A percentile compares a stretch with the other conserved stretches of the same genome.
phyloP scores from a whole-genome alignment of 495 filamentous ascomycete species.

The Annulohypoxylon moriforme region DNA sequence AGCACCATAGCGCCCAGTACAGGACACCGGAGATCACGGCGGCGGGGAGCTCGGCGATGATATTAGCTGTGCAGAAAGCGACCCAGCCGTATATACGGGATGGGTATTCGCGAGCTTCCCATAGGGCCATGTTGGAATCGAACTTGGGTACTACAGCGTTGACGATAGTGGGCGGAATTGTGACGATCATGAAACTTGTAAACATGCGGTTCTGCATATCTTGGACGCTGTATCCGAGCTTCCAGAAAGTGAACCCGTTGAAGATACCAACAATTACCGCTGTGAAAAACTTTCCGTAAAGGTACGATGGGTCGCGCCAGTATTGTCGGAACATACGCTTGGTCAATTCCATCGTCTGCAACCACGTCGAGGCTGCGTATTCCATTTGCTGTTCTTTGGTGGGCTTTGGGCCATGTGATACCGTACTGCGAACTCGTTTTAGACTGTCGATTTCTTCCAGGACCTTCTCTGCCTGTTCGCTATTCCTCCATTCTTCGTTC shows the following conservation, averaged over 20 bases:
- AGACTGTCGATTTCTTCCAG: slow-evolving; percentile 78
- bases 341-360: slow-evolving; percentile 61
- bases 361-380: slow-evolving; percentile 51
- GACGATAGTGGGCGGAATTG: slow-evolving; percentile 74
- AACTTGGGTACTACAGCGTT: slow-evolving; percentile 88
- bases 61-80: slow-evolving; percentile 80
- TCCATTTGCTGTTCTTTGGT: slow-evolving; percentile 35
- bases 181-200: slow-evolving; percentile 77
- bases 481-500: slow-evolving; percentile 80
- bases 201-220: slow-evolving; percentile 88
- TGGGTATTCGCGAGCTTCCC: slow-evolving; percentile 80
- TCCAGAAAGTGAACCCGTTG: slow-evolving; percentile 90
- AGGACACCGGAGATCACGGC: slow-evolving; percentile 71
- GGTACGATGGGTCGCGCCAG: slow-evolving; percentile 81
- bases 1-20: slow-evolving; percentile 86
- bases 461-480: slow-evolving; percentile 71
- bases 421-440: slow-evolving; percentile 51
- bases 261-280: slow-evolving; percentile 68
- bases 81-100: slow-evolving; percentile 85
- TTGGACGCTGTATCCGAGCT: slow-evolving; percentile 71
- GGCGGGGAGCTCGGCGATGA: slow-evolving; percentile 81
- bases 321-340: slow-evolving; percentile 80
- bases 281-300: slow-evolving; percentile 74
- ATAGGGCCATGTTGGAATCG: slow-evolving; percentile 79
- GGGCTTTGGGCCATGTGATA: slow-evolving; percentile 50